A percentile compares a stretch with the other conserved stretches of the same genome.
phyloP scores from a whole-genome alignment of 2,329 filamentous ascomycete species.

The Fusarium burgessii region DNA sequence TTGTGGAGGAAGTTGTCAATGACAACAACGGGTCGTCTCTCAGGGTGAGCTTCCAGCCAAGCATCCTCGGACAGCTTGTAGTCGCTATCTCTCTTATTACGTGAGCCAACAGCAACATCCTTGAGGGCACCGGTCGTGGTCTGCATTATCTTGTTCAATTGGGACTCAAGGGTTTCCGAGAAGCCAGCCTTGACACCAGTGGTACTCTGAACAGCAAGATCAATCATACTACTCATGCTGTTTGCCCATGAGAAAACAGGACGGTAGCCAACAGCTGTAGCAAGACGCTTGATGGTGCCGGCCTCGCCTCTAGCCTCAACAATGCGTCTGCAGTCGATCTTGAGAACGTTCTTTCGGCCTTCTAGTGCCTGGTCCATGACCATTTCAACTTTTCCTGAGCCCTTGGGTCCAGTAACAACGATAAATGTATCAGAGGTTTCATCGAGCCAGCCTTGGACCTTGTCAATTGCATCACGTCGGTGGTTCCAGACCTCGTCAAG shows the following conservation, averaged over 20 bases:
- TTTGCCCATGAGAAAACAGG: constrained; percentile 98
- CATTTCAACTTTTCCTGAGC: constrained; percentile 90
- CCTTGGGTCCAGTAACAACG: constrained; percentile 90
- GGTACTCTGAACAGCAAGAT: constrained; percentile 92
- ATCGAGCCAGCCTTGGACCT: constrained; percentile 86
- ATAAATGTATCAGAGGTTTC: constrained; percentile 94
- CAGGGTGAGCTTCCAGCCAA: constrained; percentile 89
- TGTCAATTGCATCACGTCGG: constrained; percentile 82
- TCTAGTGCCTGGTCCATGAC: constrained; percentile 86
- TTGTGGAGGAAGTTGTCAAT: constrained; percentile 94
- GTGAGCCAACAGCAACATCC: constrained; percentile 76
- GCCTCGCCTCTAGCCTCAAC: constrained; percentile 91
- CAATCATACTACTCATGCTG: constrained; percentile 90
- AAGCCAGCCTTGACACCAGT: constrained; percentile 96
- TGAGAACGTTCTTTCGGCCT: constrained; percentile 79
- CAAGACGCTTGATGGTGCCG: constrained; percentile 84
- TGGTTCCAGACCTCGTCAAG: constrained; percentile 90
- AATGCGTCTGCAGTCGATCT: constrained; percentile 93
- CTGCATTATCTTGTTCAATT: constrained; percentile 89
- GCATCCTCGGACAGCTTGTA: constrained; percentile 81
- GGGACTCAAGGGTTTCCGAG: constrained; percentile 90
- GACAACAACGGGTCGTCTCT: constrained; percentile 83
- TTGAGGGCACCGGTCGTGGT: constrained; percentile 85
- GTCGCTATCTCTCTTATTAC: constrained; percentile 80
- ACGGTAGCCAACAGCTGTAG: constrained; percentile 85